Percentiles rank a stretch among this genome's conserved stretches.
phyloP scores from a whole-genome alignment of 257 asterid species.

The Gynochthodes officinalis region DNA sequence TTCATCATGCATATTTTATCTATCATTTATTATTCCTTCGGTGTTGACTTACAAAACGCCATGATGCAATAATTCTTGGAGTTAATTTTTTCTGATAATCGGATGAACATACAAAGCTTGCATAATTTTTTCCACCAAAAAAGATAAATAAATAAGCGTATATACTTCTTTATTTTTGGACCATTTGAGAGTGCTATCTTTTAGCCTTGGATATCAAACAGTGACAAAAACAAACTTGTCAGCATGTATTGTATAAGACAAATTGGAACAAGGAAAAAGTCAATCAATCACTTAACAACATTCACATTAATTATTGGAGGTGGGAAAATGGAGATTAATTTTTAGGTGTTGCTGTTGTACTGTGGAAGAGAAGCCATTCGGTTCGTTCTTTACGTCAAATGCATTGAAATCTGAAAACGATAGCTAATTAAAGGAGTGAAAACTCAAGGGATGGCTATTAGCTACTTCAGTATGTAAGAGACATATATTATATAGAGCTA shows the following conservation, averaged over 20 bases:
- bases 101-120: too few species aligned
- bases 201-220: too few species aligned
- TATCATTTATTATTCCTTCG: neutral
- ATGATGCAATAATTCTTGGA: neutral
- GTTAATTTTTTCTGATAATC: neutral
- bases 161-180: too few species aligned
- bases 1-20: neutral
- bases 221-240: neutral
- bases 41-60: neutral
- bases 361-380: too few species aligned
- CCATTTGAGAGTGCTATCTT: too few species aligned
- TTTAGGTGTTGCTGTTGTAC: too few species aligned
- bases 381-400: neutral
- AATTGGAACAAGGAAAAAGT: constrained; percentile 12
- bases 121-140: too few species aligned
- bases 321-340: too few species aligned
- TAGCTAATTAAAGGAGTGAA: neutral
- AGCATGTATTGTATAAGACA: constrained; percentile 3
- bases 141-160: too few species aligned
- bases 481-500: too few species aligned
- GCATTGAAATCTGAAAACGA: neutral
- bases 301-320: too few species aligned
- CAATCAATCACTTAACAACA: constrained; percentile 11
- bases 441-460: neutral
- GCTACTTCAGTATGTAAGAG: too few species aligned